Conservation (phyloP, 371 early-diverging fungal species). For the Entomophthora muscae region DNA sequence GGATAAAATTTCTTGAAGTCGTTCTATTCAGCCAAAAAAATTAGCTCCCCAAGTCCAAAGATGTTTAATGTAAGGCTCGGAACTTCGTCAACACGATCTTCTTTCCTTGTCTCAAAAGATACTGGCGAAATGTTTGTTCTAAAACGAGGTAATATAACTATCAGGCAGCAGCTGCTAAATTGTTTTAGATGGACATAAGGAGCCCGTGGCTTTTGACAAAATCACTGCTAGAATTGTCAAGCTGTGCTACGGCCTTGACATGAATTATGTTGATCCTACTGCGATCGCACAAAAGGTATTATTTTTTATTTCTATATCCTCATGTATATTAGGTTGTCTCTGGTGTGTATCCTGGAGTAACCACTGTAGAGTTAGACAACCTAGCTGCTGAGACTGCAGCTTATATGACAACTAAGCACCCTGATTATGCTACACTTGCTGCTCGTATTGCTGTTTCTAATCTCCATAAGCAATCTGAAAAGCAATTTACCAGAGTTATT, state of each 20-base stretch:
- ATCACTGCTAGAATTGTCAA: slow-evolving; percentile 46
- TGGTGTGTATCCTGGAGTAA: slow-evolving; percentile 93
- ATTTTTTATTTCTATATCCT: not conserved
- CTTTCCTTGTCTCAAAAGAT: not conserved
- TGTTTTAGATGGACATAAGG: slow-evolving; percentile 44
- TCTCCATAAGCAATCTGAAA: slow-evolving; percentile 91
- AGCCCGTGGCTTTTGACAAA: slow-evolving; percentile 89
- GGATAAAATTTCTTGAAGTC: no score
- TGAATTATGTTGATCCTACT: slow-evolving; percentile 79
- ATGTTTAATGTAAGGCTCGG: no score
- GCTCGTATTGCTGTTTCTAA: slow-evolving; percentile 96
- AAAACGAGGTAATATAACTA: not conserved
- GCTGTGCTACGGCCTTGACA: slow-evolving; percentile 86
- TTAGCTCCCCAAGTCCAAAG: no score
- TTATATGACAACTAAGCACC: slow-evolving; percentile 93
- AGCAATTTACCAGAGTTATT: slow-evolving; percentile 78
- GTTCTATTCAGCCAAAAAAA: no score
- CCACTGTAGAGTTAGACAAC: slow-evolving; percentile 91
- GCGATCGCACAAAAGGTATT: slow-evolving; percentile 79
- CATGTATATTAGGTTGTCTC: slow-evolving; percentile 45
- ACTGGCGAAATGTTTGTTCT: not conserved
- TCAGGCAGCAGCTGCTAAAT: not conserved
- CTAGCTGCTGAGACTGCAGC: slow-evolving; percentile 95
- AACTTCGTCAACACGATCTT: no score
- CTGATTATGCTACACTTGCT: slow-evolving; percentile 94